Conservation (phyloP, 2,329 filamentous ascomycete species). For the Septoria linicola region DNA sequence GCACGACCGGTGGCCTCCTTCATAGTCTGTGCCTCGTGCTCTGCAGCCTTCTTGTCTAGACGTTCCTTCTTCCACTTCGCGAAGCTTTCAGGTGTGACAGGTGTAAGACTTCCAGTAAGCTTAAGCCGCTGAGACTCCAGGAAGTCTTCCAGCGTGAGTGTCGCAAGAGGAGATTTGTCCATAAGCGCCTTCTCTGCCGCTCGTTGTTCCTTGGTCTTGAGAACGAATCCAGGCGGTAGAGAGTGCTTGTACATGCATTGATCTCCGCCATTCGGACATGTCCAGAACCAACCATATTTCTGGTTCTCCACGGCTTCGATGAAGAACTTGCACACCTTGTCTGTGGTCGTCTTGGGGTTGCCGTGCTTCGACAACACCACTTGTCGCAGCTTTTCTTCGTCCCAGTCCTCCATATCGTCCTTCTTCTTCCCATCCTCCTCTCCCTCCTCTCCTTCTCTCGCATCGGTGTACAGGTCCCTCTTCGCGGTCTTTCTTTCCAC, state of each 20-base stretch:
- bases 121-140: constrained; percentile 95
- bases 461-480: constrained; percentile 86
- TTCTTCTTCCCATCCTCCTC: constrained; percentile 67
- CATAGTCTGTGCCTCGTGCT: constrained; percentile 82
- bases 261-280: constrained; percentile 92
- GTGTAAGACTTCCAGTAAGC: constrained; percentile 84
- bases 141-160: constrained; percentile 95
- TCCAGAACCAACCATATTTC: constrained; percentile 99
- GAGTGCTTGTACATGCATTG: constrained; percentile 99
- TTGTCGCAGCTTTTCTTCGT: constrained; percentile 88
- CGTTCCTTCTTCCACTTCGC: constrained; percentile 97
- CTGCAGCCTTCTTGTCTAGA: constrained; percentile 90
- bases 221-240: constrained; percentile 87
- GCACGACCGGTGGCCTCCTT: constrained; percentile 95
- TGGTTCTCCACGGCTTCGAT: constrained; percentile 96
- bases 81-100: constrained; percentile 88
- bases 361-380: constrained; percentile 96
- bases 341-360: constrained; percentile 90
- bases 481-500: constrained; percentile 92
- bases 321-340: constrained; percentile 99
- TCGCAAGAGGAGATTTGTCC: constrained; percentile 93
- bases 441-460: constrained; percentile 67
- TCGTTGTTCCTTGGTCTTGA: constrained; percentile 97
- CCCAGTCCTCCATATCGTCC: constrained; percentile 96
- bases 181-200: constrained; percentile 92